Evolutionary conservation across 192 early-diverging fungal genomes (phyloP).

Genomic region (Podila epigama): DNA sequence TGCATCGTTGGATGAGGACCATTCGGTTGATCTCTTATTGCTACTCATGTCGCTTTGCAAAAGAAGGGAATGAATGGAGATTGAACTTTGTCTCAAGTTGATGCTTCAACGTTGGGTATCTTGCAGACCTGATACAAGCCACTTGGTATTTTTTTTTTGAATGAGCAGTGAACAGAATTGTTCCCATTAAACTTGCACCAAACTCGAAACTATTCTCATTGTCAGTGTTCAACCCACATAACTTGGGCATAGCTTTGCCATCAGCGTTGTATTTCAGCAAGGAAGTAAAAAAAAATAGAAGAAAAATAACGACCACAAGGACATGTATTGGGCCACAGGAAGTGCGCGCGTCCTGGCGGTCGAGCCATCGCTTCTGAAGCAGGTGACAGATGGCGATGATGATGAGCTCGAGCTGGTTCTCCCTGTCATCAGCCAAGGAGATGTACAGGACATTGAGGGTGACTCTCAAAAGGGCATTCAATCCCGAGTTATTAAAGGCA

Average conservation of each 20-base stretch:
- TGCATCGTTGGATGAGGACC: not conserved
- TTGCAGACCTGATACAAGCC: not conserved
- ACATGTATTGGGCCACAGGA: conserved; percentile 59
- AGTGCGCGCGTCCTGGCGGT: conserved; percentile 50
- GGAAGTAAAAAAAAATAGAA: not conserved
- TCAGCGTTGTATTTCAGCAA: not conserved
- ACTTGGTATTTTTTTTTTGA: not conserved
- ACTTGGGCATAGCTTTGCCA: not conserved
- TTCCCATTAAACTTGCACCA: not conserved
- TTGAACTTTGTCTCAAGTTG: not conserved
- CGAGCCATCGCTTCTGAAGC: conserved; percentile 31
- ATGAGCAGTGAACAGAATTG: not conserved
- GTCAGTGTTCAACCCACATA: not conserved
- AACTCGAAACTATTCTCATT: not conserved
- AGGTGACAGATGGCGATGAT: conserved; percentile 20
- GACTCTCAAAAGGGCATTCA: conserved; percentile 31
- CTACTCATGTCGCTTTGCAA: not conserved
- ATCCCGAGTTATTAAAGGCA: conserved; percentile 31
- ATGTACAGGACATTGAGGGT: conserved; percentile 12
- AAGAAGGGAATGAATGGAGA: not conserved
- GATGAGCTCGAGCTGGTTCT: conserved; percentile 38
- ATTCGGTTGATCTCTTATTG: conserved; percentile 37
- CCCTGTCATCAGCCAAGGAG: conserved; percentile 26
- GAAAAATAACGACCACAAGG: not conserved
- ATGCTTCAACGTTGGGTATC: too few relatives aligned